phyloP scores from a whole-genome alignment of 768 basidiomycete genomes.

The Boletus rubroflammeus region DNA sequence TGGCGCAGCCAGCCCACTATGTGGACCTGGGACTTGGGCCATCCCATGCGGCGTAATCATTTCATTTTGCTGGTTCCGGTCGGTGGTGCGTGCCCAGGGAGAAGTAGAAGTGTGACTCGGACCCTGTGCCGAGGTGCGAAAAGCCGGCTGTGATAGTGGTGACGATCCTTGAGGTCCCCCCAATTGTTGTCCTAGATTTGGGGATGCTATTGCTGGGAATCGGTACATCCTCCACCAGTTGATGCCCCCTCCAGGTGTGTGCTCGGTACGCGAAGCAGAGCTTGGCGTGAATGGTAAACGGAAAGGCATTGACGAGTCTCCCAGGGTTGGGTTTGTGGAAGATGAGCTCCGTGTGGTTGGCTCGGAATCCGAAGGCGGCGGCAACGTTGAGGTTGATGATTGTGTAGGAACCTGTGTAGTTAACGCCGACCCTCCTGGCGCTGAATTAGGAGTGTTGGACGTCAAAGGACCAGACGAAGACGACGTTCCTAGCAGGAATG shows the following conservation, averaged over 20 bases:
- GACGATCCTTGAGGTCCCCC: conserved; percentile 16
- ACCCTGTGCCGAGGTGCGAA: conserved; percentile 16
- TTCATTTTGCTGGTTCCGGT: conserved; percentile 23
- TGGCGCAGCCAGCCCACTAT: conserved; percentile 16
- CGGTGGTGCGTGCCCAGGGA: conserved; percentile 15
- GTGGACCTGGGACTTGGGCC: conserved; percentile 13
- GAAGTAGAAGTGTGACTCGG: conserved; percentile 17
- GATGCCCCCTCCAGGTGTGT: conserved; percentile 43
- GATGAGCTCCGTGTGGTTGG: background rate
- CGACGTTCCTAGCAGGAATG: conserved; percentile 14
- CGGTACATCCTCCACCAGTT: conserved; percentile 85
- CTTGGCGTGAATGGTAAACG: conserved; percentile 28
- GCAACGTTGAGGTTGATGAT: conserved; percentile 1
- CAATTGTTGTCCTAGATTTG: conserved; percentile 24
- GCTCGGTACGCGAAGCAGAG: conserved; percentile 36
- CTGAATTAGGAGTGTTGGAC: conserved; percentile 5
- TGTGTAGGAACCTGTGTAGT: conserved; percentile 1
- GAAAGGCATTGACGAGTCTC: conserved; percentile 29
- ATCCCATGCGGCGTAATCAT: conserved; percentile 10
- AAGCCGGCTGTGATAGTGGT: conserved; percentile 26
- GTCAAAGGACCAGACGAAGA: conserved; percentile 7
- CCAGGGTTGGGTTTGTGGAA: conserved; percentile 4
- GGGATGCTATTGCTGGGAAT: conserved; percentile 66
- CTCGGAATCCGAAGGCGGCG: conserved; percentile 1
- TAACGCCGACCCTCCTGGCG: conserved; percentile 1